Evolutionary conservation across 345 rosid species (phyloP).

Genomic region (Garcia nutans): DNA sequence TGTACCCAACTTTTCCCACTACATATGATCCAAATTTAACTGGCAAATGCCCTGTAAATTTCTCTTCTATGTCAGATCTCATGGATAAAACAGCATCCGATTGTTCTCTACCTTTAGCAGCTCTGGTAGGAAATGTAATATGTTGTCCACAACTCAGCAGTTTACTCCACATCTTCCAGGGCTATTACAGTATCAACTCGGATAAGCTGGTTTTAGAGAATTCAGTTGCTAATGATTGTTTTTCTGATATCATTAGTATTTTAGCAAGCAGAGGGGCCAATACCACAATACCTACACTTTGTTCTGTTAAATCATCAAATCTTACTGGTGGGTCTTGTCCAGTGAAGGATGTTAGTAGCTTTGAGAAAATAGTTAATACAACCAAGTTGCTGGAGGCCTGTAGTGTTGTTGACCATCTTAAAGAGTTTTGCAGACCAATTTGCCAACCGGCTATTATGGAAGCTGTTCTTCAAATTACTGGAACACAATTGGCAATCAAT

Average conservation of each 20-base stretch:
- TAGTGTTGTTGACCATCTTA: conserved; percentile 75
- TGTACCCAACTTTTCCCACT: conserved; percentile 82
- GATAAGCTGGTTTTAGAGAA: conserved; percentile 70
- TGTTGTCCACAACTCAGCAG: conserved; percentile 94
- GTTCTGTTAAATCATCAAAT: conserved; percentile 75
- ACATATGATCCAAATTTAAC: conserved; percentile 79
- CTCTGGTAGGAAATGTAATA: conserved; percentile 84
- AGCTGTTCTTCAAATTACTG: conserved; percentile 75
- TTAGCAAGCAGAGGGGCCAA: conserved; percentile 86
- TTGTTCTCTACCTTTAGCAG: conserved; percentile 74
- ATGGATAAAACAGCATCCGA: conserved; percentile 76
- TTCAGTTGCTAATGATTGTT: conserved; percentile 83
- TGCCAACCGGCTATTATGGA: conserved; percentile 86
- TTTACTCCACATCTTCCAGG: conserved; percentile 80
- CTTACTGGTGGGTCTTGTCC: conserved; percentile 94
- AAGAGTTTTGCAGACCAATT: conserved; percentile 87
- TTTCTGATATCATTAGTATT: conserved; percentile 87
- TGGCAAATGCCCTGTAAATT: conserved; percentile 84
- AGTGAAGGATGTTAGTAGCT: conserved; percentile 55
- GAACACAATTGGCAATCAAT: conserved; percentile 46
- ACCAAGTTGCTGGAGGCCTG: conserved; percentile 83
- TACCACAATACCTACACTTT: conserved; percentile 56
- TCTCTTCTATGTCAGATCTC: conserved; percentile 61
- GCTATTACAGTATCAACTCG: conserved; percentile 52
- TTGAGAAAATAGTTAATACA: conserved; percentile 72